Conservation (phyloP, 2,329 filamentous ascomycete species). For the Hirsutella thompsonii region DNA sequence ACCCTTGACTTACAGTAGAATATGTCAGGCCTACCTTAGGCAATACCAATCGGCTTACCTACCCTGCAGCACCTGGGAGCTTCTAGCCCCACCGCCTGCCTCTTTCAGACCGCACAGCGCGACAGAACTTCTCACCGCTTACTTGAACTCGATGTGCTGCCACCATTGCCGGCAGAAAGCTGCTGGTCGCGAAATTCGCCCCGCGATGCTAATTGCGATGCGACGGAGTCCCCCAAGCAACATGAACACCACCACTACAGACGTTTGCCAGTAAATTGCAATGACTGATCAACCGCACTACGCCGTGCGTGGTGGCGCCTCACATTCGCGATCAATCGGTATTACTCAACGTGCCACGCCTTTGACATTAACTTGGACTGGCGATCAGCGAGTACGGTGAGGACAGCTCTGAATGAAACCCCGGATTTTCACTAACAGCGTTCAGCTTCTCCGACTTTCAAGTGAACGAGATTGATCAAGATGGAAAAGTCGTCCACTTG, state of each 20-base stretch:
- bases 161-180: neutral
- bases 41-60: too few species aligned
- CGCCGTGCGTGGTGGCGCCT: constrained; percentile 16
- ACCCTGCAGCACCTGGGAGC: too few species aligned
- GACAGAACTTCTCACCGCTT: constrained; percentile 2
- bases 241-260: neutral
- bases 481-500: constrained; percentile 66
- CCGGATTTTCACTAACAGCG: neutral
- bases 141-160: neutral
- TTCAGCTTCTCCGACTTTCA: constrained; percentile 77
- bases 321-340: constrained; percentile 22
- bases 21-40: too few species aligned
- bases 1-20: too few species aligned
- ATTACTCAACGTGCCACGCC: constrained; percentile 27
- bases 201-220: neutral
- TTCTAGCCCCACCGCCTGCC: too few species aligned
- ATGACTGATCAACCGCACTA: constrained; percentile 20
- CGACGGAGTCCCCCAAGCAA: neutral
- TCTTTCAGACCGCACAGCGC: too few species aligned
- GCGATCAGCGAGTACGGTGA: constrained; percentile 25
- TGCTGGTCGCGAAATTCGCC: neutral
- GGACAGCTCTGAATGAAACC: constrained; percentile 2
- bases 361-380: constrained; percentile 22
- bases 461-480: constrained; percentile 74
- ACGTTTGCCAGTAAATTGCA: neutral